Evolutionary conservation across 106 monocot genomes (phyloP).

Genomic region (Dendrobium catenatum): DNA sequence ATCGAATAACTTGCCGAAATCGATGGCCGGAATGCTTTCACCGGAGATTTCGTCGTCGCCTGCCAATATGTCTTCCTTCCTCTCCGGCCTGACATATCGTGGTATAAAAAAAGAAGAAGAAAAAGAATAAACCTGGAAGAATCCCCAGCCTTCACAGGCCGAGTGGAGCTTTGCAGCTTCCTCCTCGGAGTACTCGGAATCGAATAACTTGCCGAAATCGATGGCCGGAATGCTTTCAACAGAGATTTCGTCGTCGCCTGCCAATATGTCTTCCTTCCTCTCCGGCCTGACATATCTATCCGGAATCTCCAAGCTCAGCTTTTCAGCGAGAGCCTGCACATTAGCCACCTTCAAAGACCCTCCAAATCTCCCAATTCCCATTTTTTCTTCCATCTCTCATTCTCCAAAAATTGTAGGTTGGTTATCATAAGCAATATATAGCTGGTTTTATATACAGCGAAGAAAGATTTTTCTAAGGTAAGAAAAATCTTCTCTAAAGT

Average conservation of each 20-base stretch:
- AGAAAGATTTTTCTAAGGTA: too few species aligned
- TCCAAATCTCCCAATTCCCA: neutral
- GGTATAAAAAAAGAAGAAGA: too few species aligned
- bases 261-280: slow-evolving; percentile 1
- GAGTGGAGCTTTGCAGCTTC: slow-evolving; percentile 33
- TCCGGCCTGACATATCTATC: slow-evolving; percentile 39
- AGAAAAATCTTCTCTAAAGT: too few species aligned
- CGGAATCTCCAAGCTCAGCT: slow-evolving; percentile 11
- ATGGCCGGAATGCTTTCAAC: slow-evolving; percentile 27
- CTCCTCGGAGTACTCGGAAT: slow-evolving; percentile 14
- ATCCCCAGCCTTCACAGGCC: slow-evolving; percentile 45
- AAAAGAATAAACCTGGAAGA: slow-evolving; percentile 35
- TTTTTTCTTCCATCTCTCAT: neutral
- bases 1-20: slow-evolving; percentile 31
- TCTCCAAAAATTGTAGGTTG: too few species aligned
- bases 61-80: neutral
- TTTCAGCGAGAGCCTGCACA: slow-evolving; percentile 34
- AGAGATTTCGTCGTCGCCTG: neutral
- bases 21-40: slow-evolving; percentile 29
- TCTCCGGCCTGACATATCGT: slow-evolving; percentile 41
- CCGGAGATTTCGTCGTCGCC: neutral
- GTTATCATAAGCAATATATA: too few species aligned
- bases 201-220: slow-evolving; percentile 30
- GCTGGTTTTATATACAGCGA: too few species aligned
- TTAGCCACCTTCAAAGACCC: slow-evolving; percentile 17